Percentiles rank a stretch among this genome's conserved stretches.
Evolutionary conservation across 768 basidiomycete genomes (phyloP).

Genomic region (Mycena galericulata): DNA sequence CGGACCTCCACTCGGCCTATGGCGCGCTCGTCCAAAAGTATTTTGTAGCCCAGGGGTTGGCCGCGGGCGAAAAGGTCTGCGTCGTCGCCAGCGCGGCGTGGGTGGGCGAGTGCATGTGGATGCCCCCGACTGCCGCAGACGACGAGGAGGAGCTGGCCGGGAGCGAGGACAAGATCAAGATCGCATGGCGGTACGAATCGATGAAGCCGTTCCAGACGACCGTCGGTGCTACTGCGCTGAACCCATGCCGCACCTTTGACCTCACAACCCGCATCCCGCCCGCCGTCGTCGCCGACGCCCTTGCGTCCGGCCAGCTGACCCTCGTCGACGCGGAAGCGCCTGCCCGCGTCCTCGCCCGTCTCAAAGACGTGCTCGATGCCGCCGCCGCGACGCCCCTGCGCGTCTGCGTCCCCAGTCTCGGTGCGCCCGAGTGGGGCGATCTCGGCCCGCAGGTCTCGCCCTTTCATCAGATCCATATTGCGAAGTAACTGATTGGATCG

Average conservation of each 20-base stretch:
- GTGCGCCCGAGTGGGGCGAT: conserved; percentile 80
- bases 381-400: conserved; percentile 56
- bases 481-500: conserved; percentile 1
- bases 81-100: conserved; percentile 76
- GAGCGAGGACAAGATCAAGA: conserved; percentile 79
- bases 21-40: conserved; percentile 88
- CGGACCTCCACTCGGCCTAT: conserved; percentile 89
- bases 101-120: conserved; percentile 87
- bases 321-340: conserved; percentile 41
- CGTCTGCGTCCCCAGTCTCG: conserved; percentile 72
- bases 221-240: conserved; percentile 64
- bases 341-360: conserved; percentile 38
- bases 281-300: conserved; percentile 58
- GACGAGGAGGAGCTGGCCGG: conserved; percentile 50
- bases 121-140: conserved; percentile 49
- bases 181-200: conserved; percentile 97
- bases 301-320: conserved; percentile 52
- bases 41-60: conserved; percentile 89
- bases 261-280: conserved; percentile 72
- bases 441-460: conserved; percentile 62
- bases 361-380: conserved; percentile 45
- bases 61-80: conserved; percentile 73
- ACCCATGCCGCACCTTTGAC: conserved; percentile 81
- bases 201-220: conserved; percentile 95
- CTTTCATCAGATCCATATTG: neutral